These are phyloP conservation scores for Lenzites betulinus DNA, from an alignment of 768 basidiomycete species.

Conservation along the genomic window DNA sequence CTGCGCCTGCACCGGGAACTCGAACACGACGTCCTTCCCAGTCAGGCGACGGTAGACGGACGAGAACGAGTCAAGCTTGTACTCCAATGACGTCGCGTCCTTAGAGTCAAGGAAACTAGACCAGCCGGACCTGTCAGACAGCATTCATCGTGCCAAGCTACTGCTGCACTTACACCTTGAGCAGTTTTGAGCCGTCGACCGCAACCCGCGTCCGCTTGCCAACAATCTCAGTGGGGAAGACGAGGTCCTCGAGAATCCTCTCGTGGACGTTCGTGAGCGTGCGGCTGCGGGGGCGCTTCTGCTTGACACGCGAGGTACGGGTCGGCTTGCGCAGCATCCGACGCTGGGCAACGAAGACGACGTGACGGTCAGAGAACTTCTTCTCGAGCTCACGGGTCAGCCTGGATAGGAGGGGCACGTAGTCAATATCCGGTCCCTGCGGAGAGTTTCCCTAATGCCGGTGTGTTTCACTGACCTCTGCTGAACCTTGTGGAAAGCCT, in stretches of 20 bases:
- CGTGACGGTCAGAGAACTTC: conserved; percentile 99
- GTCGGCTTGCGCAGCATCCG: conserved; percentile 98
- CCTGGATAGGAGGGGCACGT: conserved; percentile 43
- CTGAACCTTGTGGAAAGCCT: conserved; percentile 99
- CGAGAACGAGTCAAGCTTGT: conserved; percentile 99
- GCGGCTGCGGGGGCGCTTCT: conserved; percentile 96
- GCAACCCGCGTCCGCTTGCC: conserved; percentile 96
- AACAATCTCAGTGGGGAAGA: conserved; percentile 98
- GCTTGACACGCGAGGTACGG: conserved; percentile 87
- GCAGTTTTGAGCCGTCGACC: conserved; percentile 91
- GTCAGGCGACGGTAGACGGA: conserved; percentile 94
- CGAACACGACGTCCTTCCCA: conserved; percentile 95
- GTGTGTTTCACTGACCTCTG: conserved; percentile 62
- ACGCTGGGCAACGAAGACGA: conserved; percentile 98
- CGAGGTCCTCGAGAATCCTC: conserved; percentile 97
- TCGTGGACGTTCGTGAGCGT: conserved; percentile 98
- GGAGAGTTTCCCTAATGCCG: background rate
- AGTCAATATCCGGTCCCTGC: conserved; percentile 4
- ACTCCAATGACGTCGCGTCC: conserved; percentile 97
- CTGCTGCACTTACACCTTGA: conserved; percentile 85
- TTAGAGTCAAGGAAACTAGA: conserved; percentile 94
- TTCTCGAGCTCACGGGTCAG: conserved; percentile 99
- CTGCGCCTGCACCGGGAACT: conserved; percentile 80
- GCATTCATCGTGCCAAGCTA: conserved; percentile 4
- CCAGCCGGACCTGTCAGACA: conserved; percentile 6